Base-by-base conservation (phyloP, 148 eudicot genomes). In the Tetragonia tetragonoides region DNA sequence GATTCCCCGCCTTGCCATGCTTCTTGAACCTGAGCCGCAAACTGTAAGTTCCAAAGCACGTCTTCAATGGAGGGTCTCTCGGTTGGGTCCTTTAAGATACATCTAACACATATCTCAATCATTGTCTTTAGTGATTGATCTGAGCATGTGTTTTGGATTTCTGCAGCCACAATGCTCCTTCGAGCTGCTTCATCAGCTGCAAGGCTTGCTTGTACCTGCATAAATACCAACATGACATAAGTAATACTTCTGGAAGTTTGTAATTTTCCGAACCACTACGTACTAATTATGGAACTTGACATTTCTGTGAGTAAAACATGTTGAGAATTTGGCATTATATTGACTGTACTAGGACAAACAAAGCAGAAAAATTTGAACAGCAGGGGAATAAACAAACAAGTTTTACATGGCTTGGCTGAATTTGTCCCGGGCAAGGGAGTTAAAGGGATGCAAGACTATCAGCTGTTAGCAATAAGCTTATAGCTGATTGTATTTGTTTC, bases 21-120 rank as follows among this genome's bases (percentile, higher is more conserved):
- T 68, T 90, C 99, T 78, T 95, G 97, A 78, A 93, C 97, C 81
- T 95, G 99, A 70, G 94, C 88, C 72, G 97, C 97, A 88, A 95
- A 95, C 80, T 91, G 97, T 84, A 95, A 77, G 81, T 95, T 93
- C 99, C 99, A 93, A 17, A 95, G 82, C 60, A 95, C 85, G 78
- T 95, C 99, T 74, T 93, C 97, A 10, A 95, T 79, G 0, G 99
- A 90, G 17, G 99, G 97, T 84, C 97, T 89, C 70, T 86, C 86
- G 42, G 77, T 83, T n/a, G 85, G 89, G 56, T 88, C 87, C 40
- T 88, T 79, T 4, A 40, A 62, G 68, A 95, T 59, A 78, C 97
- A 95, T 78, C 94, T 87, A 20, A 78, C 68, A 79, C 94, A 90
- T 37, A 93, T 83, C 75, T 91, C 97, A 82, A 93, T 90, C 88